Base-by-base conservation (phyloP, 164 flowering plant species). In the Stephania yunnanensis region DNA sequence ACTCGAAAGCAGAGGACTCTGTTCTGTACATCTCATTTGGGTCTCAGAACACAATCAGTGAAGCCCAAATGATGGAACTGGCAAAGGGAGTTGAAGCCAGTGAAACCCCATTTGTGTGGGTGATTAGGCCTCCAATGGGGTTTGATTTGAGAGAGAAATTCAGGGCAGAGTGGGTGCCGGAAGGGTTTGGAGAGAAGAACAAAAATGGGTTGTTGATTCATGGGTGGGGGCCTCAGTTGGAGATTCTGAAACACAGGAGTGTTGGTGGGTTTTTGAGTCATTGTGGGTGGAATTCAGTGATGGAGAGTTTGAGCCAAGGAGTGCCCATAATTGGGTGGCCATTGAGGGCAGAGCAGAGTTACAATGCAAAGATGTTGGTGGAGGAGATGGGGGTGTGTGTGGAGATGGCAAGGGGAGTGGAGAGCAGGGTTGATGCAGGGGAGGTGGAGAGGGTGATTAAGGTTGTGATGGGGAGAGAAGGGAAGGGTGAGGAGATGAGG, bases 11-110 rank as follows among this genome's bases (percentile, higher is more conserved):
- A 20, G 48, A 17, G 8, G 71, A 9, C 17, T 69, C 71, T 7
- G 71, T 69, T 69, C 71, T 69, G 8, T 69, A 69, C 71, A 69
- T 69, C 20, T 69, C 71, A 6, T 69, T 69, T 17, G 48, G 71
- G 46, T 69, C 71, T 69, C 71, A 69, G 50, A 36, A 36, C 71
- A 31, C 71, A 30, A 42, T 69, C 8, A 36, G 12, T 36, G 71
- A 50, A 1, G 6, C 71, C 17, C 71, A 69, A 31, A 69, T 69
- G 36, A 69, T 69, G 71, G 71, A 69, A 36, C 22, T 69, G 13
- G 71, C 71, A 5, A 69, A 36, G 71, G 71, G 71, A 11, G 8
- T 69, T 17, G 48, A 42, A 30, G 48, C 20, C 1, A 36, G n/a
- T 1, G n/a, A 29, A 13, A 69, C 5, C 7, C 20, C 71, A 12